Percentiles rank a stretch among this genome's conserved stretches.
These are phyloP conservation scores for Vitis riparia DNA, from an alignment of 164 flowering plant genomes.

Conservation along the genomic window DNA sequence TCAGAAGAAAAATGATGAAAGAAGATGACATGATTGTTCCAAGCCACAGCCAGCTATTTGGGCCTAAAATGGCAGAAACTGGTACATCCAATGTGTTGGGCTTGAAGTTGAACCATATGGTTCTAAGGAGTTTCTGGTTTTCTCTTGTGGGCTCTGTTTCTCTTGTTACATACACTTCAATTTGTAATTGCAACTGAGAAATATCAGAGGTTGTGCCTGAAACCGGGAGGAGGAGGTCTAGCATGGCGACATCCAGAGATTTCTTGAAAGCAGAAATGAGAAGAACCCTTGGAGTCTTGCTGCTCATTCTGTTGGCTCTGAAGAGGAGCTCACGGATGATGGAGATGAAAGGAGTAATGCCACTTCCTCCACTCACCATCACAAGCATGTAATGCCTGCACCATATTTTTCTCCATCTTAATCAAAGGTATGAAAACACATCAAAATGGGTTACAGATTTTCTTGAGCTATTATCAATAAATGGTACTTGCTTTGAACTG, in stretches of 20 bases:
- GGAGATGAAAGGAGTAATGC: conserved; percentile 80
- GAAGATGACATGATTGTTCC: conserved; percentile 67
- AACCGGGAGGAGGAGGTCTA: conserved; percentile 70
- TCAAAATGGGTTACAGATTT: no score
- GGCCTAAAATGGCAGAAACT: conserved; percentile 56
- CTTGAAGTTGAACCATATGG: conserved; percentile 78
- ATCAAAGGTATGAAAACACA: background rate
- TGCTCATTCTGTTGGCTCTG: conserved; percentile 18
- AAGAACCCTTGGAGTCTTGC: conserved; percentile 41
- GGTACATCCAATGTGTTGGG: conserved; percentile 51
- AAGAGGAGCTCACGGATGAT: conserved; percentile 62
- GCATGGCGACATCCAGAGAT: conserved; percentile 59
- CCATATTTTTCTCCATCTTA: background rate
- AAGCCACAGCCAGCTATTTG: conserved; percentile 79
- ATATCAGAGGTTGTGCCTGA: conserved; percentile 33
- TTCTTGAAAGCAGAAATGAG: conserved; percentile 60
- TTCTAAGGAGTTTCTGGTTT: conserved; percentile 18
- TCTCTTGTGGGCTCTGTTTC: conserved; percentile 40
- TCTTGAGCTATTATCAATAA: no score
- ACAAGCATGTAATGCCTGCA: conserved; percentile 77
- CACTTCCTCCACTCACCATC: conserved; percentile 88
- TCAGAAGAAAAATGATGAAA: conserved; percentile 52
- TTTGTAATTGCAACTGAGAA: conserved; percentile 45
- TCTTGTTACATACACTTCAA: conserved; percentile 78
- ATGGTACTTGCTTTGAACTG: no score